phyloP scores from a whole-genome alignment of 768 basidiomycete species.

The Zangia roseola region DNA sequence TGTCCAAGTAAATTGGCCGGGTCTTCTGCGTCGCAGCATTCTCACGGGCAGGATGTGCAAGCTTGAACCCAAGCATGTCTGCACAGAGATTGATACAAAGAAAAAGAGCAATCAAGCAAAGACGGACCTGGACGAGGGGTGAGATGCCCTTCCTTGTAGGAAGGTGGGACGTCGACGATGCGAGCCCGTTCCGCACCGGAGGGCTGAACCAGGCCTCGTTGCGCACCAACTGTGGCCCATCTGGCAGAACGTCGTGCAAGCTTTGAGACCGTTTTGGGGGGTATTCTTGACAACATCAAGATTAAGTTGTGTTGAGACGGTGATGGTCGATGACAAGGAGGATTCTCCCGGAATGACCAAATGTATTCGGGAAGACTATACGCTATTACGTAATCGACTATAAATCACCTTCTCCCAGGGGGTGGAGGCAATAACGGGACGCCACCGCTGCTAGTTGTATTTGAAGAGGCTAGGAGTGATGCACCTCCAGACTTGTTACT shows the following conservation, averaged over 20 bases:
- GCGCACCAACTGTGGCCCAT: constrained; percentile 26
- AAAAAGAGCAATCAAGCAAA: background rate
- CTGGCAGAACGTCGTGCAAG: constrained; percentile 25
- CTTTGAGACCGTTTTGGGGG: constrained; percentile 36
- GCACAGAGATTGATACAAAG: constrained; percentile 6
- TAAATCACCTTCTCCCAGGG: constrained; percentile 49
- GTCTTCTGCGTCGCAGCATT: constrained; percentile 56
- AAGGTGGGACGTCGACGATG: constrained; percentile 76
- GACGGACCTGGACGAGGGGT: constrained; percentile 64
- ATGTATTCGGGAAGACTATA: constrained; percentile 1
- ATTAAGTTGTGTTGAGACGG: constrained; percentile 2
- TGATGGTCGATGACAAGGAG: constrained; percentile 13
- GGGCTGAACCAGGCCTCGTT: constrained; percentile 74
- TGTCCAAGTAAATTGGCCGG: constrained; percentile 95
- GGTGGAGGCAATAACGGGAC: constrained; percentile 85
- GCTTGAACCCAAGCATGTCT: constrained; percentile 92
- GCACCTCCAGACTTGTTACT: constrained; percentile 38
- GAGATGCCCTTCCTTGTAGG: constrained; percentile 67
- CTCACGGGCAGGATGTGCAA: constrained; percentile 62
- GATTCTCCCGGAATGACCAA: constrained; percentile 6
- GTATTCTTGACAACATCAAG: constrained; percentile 60
- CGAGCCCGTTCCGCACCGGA: constrained; percentile 81
- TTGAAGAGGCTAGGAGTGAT: constrained; percentile 39
- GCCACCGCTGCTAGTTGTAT: constrained; percentile 32
- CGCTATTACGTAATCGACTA: constrained; percentile 18